Evolutionary conservation across 176 grass and related monocot species (phyloP).

Genomic region (Musa acuminata): DNA sequence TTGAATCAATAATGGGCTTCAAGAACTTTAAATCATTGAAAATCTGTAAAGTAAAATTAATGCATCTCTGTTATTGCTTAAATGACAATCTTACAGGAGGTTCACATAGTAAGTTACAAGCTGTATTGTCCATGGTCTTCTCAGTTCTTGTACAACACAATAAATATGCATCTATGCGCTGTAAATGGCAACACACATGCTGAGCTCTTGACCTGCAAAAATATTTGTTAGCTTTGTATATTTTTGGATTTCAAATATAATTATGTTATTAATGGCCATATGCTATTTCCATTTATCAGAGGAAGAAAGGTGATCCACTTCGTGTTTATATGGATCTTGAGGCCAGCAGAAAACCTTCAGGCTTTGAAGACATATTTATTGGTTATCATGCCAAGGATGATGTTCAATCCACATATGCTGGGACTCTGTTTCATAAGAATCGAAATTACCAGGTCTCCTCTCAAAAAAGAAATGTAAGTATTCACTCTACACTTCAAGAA

Average conservation of each 20-base stretch:
- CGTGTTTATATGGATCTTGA: conserved; percentile 44
- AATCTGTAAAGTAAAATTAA: no score
- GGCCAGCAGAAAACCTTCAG: conserved; percentile 25
- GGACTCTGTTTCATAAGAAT: conserved; percentile 37
- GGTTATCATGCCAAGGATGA: conserved; percentile 45
- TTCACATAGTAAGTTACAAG: neutral
- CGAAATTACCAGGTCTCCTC: conserved; percentile 33
- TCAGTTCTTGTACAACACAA: neutral
- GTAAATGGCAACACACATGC: neutral
- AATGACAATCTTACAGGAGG: no score
- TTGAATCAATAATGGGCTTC: no score
- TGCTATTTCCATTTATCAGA: conserved; percentile 23
- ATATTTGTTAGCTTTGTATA: neutral
- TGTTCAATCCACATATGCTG: conserved; percentile 45
- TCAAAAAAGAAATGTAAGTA: conserved; percentile 40
- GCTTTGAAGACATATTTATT: conserved; percentile 45
- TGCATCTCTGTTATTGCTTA: no score
- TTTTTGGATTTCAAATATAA: neutral
- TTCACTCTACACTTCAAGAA: neutral
- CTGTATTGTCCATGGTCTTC: neutral
- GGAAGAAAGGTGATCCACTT: conserved; percentile 37
- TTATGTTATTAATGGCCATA: neutral
- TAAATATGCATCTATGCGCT: neutral
- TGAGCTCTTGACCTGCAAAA: neutral
- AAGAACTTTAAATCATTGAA: no score